Evolutionary conservation across 2,329 filamentous ascomycete genomes (phyloP), one percentile per base, ranked within the genome.

Genomic region (Seiridium unicorne): DNA sequence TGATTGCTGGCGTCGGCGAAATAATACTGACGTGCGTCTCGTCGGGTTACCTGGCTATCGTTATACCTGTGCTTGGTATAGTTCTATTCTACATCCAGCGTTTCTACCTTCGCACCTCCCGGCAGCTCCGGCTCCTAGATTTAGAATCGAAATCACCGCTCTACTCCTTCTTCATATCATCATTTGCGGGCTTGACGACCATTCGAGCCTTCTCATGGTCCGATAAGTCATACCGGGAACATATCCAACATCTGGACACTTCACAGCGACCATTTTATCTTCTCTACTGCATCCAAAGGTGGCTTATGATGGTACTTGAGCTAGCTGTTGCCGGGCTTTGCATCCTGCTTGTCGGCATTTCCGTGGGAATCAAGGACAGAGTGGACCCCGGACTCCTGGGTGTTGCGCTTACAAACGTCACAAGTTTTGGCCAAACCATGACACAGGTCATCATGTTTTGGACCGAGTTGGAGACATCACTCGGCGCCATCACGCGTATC

Each of bases 391-490:
- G 58, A 13, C 44, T 60, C 9, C 31, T 60, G 9, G 58, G 58
- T 7, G 42, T 57, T 18, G 51, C 58, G 6, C 36, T 60, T 5
- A 55, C 44, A 7, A 56, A 36, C 38, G 18, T 57, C 26, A 57
- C 35, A 10, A 53, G 51, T 26, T 55, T 60, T n/a, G 51, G 51
- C 3, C n/a, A 34, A 26, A 55, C 58, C n/a, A 44, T 60, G 40
- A 57, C 54, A n/a, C 18, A 44, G 8, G 26, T 60, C 3, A 55
- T 60, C 10, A 54, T 56, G 11, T 18, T 36, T 26, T 60, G 58
- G 58, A 57, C 58, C 10, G 53, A 51, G 44, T 32, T 60, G 11
- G 58, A 60, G 9, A 60, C 58, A 35, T 60, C 58, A 18, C 18
- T 60, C 5, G 58, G 58, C n/a, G 51, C 58, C 2, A 57, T 60